A percentile compares a stretch with the other conserved stretches of the same genome.
These are phyloP conservation scores for Irpex lacteus DNA, from an alignment of 1,284 basidiomycete species.

Conservation along the genomic window DNA sequence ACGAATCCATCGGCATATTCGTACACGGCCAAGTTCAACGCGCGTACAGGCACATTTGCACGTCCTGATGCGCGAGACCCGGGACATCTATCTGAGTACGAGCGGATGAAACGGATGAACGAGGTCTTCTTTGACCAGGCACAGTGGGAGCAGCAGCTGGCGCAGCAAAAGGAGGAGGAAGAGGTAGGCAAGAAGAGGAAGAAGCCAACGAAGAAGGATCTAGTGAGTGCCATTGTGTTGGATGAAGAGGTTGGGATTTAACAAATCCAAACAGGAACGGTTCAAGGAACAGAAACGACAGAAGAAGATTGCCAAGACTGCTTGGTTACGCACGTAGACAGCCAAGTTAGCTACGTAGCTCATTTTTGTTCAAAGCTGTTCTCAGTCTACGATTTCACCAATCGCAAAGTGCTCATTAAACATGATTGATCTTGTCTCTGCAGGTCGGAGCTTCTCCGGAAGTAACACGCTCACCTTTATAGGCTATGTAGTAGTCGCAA, in stretches of 20 bases:
- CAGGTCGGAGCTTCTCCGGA: too few relatives aligned
- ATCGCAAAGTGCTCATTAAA: not conserved
- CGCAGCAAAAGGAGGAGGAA: conserved; percentile 42
- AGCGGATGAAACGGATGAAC: conserved; percentile 83
- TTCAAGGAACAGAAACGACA: conserved; percentile 83
- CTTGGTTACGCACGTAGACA: conserved; percentile 76
- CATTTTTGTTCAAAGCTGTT: not conserved
- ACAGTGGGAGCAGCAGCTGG: conserved; percentile 56
- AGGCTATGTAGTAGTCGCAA: not conserved
- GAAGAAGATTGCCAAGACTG: conserved; percentile 85
- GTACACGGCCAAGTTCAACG: conserved; percentile 79
- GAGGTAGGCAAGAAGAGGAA: conserved; percentile 59
- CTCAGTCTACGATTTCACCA: not conserved
- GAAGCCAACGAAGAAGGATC: conserved; percentile 79
- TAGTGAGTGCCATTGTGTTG: conserved; percentile 50
- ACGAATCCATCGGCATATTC: conserved; percentile 38
- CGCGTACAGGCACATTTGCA: conserved; percentile 79
- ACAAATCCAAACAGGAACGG: conserved; percentile 56
- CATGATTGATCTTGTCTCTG: too few relatives aligned
- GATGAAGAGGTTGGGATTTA: conserved; percentile 5
- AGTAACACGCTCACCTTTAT: not conserved
- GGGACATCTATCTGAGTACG: conserved; percentile 78
- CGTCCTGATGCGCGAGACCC: conserved; percentile 66
- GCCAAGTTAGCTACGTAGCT: not conserved
- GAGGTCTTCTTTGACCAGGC: conserved; percentile 86